These are phyloP conservation scores for Termitomyces sp. DNA, from an alignment of 768 basidiomycete species.

Conservation along the genomic window DNA sequence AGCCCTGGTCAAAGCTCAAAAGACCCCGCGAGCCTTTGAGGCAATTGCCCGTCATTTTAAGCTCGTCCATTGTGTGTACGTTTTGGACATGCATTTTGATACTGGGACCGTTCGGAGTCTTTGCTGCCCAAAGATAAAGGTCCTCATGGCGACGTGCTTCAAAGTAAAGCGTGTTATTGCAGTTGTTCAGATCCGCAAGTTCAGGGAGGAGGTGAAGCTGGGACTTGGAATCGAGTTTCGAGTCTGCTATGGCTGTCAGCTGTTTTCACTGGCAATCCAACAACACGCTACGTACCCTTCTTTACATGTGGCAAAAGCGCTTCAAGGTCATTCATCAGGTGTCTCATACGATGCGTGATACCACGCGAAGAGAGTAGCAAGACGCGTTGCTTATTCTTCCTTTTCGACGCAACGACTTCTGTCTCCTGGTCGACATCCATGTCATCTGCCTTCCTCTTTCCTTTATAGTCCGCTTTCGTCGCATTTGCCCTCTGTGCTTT, in stretches of 20 bases:
- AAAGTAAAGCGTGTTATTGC: slow-evolving; percentile 96
- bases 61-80: slow-evolving; percentile 98
- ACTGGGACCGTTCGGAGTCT: slow-evolving; percentile 96
- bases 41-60: slow-evolving; percentile 99
- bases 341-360: slow-evolving; percentile 93
- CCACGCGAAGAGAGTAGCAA: slow-evolving; percentile 90
- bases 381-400: slow-evolving; percentile 91
- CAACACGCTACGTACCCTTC: slow-evolving; percentile 63
- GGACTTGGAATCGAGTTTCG: slow-evolving; percentile 96
- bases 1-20: slow-evolving; percentile 86
- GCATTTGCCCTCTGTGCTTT: slow-evolving; percentile 61
- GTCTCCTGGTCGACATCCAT: slow-evolving; percentile 47
- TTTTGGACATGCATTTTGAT: slow-evolving; percentile 98
- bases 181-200: slow-evolving; percentile 94
- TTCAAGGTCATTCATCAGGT: slow-evolving; percentile 94
- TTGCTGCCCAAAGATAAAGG: slow-evolving; percentile 93
- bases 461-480: slow-evolving; percentile 46
- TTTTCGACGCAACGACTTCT: slow-evolving; percentile 35
- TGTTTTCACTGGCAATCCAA: not conserved
- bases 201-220: slow-evolving; percentile 91
- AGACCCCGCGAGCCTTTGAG: slow-evolving; percentile 92
- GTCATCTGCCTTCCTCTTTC: slow-evolving; percentile 62
- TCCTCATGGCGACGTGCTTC: slow-evolving; percentile 96
- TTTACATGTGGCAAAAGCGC: slow-evolving; percentile 90
- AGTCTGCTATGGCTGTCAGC: slow-evolving; percentile 50